phyloP scores from a whole-genome alignment of 1,284 basidiomycete species.

The Cystobasidiaceae sp. region DNA sequence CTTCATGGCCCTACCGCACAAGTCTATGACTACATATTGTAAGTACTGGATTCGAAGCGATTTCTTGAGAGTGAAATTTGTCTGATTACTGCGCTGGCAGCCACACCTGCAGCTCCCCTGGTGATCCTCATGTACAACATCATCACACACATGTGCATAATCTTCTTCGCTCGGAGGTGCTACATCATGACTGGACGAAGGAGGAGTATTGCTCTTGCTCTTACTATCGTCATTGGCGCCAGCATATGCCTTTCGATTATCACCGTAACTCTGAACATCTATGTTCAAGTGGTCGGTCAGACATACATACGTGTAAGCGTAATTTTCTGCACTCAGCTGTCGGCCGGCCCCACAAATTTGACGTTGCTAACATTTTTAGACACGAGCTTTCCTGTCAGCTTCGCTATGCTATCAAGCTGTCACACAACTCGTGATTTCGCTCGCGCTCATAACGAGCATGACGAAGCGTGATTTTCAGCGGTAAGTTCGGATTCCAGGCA shows the following conservation, averaged over 20 bases:
- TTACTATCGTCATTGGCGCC: not conserved
- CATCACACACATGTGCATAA: not conserved
- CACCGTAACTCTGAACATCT: not conserved
- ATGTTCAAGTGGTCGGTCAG: not conserved
- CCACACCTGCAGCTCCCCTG: not conserved
- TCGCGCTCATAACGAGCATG: not conserved
- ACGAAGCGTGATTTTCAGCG: not conserved
- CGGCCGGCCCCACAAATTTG: not conserved
- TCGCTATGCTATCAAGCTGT: not conserved
- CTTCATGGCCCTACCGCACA: too few relatives aligned
- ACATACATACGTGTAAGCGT: not conserved
- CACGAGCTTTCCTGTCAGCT: not conserved
- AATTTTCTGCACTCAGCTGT: not conserved
- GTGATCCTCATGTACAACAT: not conserved
- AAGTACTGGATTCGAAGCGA: too few relatives aligned
- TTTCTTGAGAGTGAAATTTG: not conserved
- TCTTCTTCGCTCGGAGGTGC: slow-evolving; percentile 9
- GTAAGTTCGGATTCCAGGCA: too few relatives aligned
- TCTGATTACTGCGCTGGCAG: not conserved
- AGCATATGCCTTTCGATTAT: not conserved
- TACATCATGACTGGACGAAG: not conserved
- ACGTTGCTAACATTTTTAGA: not conserved
- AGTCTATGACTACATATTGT: too few relatives aligned
- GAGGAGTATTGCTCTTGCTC: not conserved
- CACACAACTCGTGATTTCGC: not conserved